Evolutionary conservation across 2,329 filamentous ascomycete genomes (phyloP).

Genomic region (Chaetomiaceae sp.): DNA sequence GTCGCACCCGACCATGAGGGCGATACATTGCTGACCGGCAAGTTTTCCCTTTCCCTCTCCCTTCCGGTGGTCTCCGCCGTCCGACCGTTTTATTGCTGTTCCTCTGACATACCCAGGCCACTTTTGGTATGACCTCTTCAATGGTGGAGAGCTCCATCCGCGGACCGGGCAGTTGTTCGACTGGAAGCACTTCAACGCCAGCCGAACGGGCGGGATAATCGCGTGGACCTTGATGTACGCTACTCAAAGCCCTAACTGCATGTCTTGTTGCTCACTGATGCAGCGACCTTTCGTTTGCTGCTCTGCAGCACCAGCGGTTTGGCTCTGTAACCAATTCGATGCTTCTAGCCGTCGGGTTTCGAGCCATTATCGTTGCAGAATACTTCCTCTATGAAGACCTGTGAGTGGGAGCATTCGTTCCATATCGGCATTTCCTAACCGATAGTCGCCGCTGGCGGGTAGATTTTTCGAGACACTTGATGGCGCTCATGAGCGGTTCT

Average conservation of each 20-base stretch:
- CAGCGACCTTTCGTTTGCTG: not conserved
- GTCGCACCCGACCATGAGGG: not conserved
- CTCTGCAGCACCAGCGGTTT: not conserved
- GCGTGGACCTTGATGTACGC: constrained; percentile 1
- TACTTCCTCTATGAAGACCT: constrained; percentile 1
- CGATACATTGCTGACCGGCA: not conserved
- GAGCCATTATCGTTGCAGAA: constrained; percentile 1
- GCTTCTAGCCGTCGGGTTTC: not conserved
- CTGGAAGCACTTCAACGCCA: constrained; percentile 4
- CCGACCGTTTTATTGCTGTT: not conserved
- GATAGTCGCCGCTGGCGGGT: not conserved
- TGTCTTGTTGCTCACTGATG: not conserved
- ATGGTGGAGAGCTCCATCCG: not conserved
- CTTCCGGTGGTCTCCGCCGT: not conserved
- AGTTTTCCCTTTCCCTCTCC: not conserved
- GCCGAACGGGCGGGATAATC: not conserved
- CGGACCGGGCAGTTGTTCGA: constrained; percentile 1
- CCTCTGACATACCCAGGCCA: not conserved
- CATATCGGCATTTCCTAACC: not conserved
- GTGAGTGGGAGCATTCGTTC: not conserved
- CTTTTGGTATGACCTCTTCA: constrained; percentile 2
- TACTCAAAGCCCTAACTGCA: not conserved
- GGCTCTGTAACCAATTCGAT: constrained; percentile 1
- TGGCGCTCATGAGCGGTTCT: not conserved
- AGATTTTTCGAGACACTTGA: constrained; percentile 1